phyloP scores from a whole-genome alignment of 2,329 filamentous ascomycete species.

The Pyricularia sp. region DNA sequence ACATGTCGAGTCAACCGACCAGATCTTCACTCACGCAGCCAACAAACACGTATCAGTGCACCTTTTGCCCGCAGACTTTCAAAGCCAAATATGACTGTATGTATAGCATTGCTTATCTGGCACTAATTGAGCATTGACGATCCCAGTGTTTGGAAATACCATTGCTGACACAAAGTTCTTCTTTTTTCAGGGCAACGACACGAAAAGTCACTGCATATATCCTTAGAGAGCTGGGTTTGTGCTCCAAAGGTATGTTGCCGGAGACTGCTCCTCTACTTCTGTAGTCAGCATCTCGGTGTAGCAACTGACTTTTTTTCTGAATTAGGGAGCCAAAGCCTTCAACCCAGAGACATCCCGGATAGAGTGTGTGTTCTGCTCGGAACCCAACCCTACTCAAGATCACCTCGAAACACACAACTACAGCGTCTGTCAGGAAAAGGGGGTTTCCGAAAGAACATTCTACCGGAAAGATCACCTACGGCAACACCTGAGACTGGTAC shows the following conservation, averaged over 20 bases:
- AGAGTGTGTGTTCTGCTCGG: slow-evolving; percentile 51
- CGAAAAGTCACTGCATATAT: slow-evolving; percentile 58
- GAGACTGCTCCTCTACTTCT: not conserved
- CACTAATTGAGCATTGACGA: not conserved
- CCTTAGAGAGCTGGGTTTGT: slow-evolving; percentile 57
- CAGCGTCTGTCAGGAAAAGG: slow-evolving; percentile 57
- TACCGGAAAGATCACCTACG: slow-evolving; percentile 60
- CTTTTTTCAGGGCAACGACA: slow-evolving; percentile 40
- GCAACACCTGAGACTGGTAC: slow-evolving; percentile 54
- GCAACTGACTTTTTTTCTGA: not conserved
- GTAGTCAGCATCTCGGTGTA: not conserved
- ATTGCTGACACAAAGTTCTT: not conserved
- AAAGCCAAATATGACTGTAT: slow-evolving; percentile 56
- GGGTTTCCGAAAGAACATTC: slow-evolving; percentile 51
- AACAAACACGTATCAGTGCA: slow-evolving; percentile 54
- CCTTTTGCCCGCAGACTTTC: slow-evolving; percentile 60
- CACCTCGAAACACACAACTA: slow-evolving; percentile 53
- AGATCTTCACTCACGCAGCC: slow-evolving; percentile 24
- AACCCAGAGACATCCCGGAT: slow-evolving; percentile 49
- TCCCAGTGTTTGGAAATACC: not conserved
- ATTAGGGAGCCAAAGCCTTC: slow-evolving; percentile 37
- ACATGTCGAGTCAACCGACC: slow-evolving; percentile 23
- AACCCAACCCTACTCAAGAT: slow-evolving; percentile 41
- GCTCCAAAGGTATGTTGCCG: slow-evolving; percentile 31
- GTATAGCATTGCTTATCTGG: slow-evolving; percentile 16